These are phyloP conservation scores for Sarocladiaceae sp. DNA, from an alignment of 2,329 filamentous ascomycete genomes.

Conservation along the genomic window DNA sequence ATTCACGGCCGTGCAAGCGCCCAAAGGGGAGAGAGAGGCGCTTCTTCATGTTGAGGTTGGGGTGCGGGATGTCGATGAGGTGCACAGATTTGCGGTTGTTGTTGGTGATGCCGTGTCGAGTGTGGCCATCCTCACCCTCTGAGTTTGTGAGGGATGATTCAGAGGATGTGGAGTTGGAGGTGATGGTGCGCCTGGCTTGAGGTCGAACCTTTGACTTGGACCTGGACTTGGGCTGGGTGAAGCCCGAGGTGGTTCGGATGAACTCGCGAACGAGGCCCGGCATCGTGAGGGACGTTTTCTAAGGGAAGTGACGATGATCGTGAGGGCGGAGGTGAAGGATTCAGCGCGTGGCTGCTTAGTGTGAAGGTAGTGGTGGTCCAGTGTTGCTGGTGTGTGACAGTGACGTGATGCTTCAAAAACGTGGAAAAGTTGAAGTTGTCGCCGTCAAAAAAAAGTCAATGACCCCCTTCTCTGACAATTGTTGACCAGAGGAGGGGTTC, in stretches of 20 bases:
- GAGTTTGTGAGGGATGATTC: slow-evolving; percentile 20
- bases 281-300: too few species aligned
- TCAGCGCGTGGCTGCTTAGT: too few species aligned
- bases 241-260: slow-evolving; percentile 50
- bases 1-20: slow-evolving; percentile 8
- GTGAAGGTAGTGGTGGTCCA: too few species aligned
- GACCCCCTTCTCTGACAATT: slow-evolving; percentile 6
- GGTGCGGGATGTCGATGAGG: slow-evolving; percentile 32
- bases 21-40: slow-evolving; percentile 35
- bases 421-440: too few species aligned
- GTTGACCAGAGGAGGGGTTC: slow-evolving; percentile 8
- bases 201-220: slow-evolving; percentile 21
- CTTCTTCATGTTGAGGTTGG: slow-evolving; percentile 34
- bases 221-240: slow-evolving; percentile 41
- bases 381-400: too few species aligned
- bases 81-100: slow-evolving; percentile 26
- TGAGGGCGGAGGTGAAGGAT: too few species aligned
- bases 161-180: slow-evolving; percentile 18
- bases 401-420: too few species aligned
- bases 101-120: slow-evolving; percentile 4
- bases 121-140: slow-evolving; percentile 23
- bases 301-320: too few species aligned
- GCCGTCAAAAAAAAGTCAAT: slow-evolving; percentile 1
- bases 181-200: slow-evolving; percentile 21
- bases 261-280: slow-evolving; percentile 53